phyloP scores from a whole-genome alignment of 192 early-diverging fungal genomes.

The Umbelopsis ramanniana region DNA sequence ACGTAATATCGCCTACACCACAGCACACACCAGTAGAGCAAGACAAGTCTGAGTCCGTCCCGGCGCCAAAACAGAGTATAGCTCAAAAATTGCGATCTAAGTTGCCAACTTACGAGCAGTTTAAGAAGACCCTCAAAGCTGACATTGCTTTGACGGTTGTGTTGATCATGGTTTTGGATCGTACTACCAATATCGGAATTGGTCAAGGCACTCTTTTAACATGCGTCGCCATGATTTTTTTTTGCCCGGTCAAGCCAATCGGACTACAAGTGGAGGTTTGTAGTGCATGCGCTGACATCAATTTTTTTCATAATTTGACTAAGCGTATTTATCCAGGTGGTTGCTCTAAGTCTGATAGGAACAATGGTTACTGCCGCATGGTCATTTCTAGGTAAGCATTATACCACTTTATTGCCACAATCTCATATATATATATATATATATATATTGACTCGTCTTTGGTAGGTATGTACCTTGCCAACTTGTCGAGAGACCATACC shows the following conservation, averaged over 20 bases:
- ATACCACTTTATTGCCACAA: neutral
- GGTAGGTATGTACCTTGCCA: slow-evolving; percentile 34
- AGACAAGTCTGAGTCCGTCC: neutral
- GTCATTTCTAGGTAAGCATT: slow-evolving; percentile 34
- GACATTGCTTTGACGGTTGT: slow-evolving; percentile 27
- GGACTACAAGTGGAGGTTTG: slow-evolving; percentile 40
- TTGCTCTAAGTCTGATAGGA: slow-evolving; percentile 6
- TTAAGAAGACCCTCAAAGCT: slow-evolving; percentile 26
- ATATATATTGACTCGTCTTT: neutral
- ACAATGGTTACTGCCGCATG: slow-evolving; percentile 8
- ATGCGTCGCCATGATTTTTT: slow-evolving; percentile 27
- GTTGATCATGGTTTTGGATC: slow-evolving; percentile 23
- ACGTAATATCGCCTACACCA: neutral
- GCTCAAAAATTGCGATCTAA: neutral
- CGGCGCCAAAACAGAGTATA: neutral
- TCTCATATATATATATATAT: neutral
- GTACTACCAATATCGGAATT: neutral
- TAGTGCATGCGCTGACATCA: slow-evolving; percentile 5
- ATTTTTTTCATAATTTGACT: slow-evolving; percentile 7
- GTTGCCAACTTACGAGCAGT: slow-evolving; percentile 24
- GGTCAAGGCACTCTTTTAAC: slow-evolving; percentile 24
- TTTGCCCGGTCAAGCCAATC: slow-evolving; percentile 31
- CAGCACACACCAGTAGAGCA: neutral
- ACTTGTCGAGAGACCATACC: slow-evolving; percentile 30
- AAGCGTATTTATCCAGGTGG: slow-evolving; percentile 9